Base-by-base conservation (phyloP, 192 early-diverging fungal species). In the Backusella sp. region DNA sequence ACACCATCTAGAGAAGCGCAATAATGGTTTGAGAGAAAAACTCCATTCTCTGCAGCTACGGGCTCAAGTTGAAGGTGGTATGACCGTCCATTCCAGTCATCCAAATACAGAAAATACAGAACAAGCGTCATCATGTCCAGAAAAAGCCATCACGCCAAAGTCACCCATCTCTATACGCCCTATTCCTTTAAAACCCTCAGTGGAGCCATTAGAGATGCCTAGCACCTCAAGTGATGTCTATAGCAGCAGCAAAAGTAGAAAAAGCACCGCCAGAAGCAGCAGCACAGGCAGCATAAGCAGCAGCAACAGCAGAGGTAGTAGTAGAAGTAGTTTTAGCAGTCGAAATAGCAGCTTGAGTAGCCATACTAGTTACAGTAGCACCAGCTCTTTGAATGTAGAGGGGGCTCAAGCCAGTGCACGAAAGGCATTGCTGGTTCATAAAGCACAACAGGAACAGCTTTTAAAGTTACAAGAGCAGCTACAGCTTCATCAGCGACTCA, bases 1-100 rank as follows among this genome's bases (percentile, higher is more conserved):
- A 42, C 78, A 80, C 26, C 79, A 90, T 34, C 80, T 93, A 7
- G 91, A 93, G 73, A 76, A 79, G 35, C 83, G 87, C 26, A 93
- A 90, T 19, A 70, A 69, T 4, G 23, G 49, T 5, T 37, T 80
- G 26, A 73, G 65, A 68, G 78, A 80, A 39, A 80, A 77, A 5
- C 56, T 83, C 14, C 46, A 71, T 15, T 73, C 66, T 66, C 70
- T 83, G 35, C 75, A 83, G 52, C 19, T 79, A 59, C 77, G 82
- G 11, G 72, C 77, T 26, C 75, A 77, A 59, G 72, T 83, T 1
- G 68, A 83, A 65, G 78, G 82, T 41, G 44, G 73, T 12, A 80
- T 72, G 73, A 67, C 39, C 21, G 26, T 7, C 19, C 35, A 72
- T 44, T 37, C 28, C 44, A 72, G n/a, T 23, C 42, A 56, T 62